phyloP scores from a whole-genome alignment of 768 basidiomycete species.

The Royoungia palumana region DNA sequence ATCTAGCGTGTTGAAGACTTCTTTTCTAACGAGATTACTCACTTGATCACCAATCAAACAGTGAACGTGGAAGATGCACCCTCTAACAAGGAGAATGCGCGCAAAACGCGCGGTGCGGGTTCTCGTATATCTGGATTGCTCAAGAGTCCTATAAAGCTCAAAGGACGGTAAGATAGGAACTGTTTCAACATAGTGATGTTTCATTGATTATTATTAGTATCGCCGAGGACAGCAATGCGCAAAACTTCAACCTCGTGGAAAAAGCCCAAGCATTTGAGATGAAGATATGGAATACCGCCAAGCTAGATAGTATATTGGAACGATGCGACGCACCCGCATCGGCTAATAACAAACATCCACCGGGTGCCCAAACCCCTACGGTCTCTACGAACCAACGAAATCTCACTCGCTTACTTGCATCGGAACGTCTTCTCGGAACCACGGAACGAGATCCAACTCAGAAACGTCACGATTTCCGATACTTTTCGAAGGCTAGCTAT shows the following conservation, averaged over 20 bases:
- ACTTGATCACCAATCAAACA: conserved; percentile 72
- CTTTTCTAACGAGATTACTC: conserved; percentile 83
- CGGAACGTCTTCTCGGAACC: conserved; percentile 79
- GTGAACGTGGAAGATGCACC: conserved; percentile 33
- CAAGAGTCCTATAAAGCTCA: conserved; percentile 66
- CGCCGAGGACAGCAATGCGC: conserved; percentile 29
- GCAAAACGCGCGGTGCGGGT: conserved; percentile 28
- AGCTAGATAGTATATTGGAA: conserved; percentile 68
- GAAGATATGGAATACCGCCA: conserved; percentile 82
- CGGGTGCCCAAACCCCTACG: conserved; percentile 29
- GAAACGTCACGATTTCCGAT: conserved; percentile 81
- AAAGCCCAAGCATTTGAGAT: conserved; percentile 70
- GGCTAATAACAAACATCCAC: conserved; percentile 26
- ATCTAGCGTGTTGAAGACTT: conserved; percentile 79
- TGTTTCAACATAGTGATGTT: background rate
- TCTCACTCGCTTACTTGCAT: conserved; percentile 64
- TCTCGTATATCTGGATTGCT: conserved; percentile 31
- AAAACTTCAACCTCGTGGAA: conserved; percentile 49
- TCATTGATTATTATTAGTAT: conserved; percentile 16
- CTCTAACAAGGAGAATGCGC: conserved; percentile 68
- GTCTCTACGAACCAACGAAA: conserved; percentile 40
- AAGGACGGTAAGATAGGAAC: conserved; percentile 46
- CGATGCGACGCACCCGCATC: conserved; percentile 51
- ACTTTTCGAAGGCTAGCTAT: conserved; percentile 71
- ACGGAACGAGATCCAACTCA: conserved; percentile 91